Evolutionary conservation across 1,139 yeast genomes (phyloP).

Genomic region (Candida sanyaensis): DNA sequence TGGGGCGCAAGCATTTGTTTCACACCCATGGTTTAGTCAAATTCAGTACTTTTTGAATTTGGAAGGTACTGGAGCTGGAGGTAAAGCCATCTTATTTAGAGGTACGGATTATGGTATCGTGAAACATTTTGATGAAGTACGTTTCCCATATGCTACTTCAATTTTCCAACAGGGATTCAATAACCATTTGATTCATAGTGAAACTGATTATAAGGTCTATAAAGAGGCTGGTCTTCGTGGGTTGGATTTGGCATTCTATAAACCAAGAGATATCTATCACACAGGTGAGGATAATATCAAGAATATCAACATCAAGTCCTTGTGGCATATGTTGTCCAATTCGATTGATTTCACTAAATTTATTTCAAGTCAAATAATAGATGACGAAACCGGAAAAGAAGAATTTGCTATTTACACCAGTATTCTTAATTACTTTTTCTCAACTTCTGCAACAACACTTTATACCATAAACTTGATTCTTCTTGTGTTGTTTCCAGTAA

Average conservation of each 20-base stretch:
- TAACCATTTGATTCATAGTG: slow-evolving; percentile 69
- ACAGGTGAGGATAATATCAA: slow-evolving; percentile 72
- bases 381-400: slow-evolving; percentile 30
- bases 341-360: slow-evolving; percentile 57
- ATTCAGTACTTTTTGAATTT: slow-evolving; percentile 73
- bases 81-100: slow-evolving; percentile 80
- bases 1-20: slow-evolving; percentile 77
- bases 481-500: slow-evolving; percentile 56
- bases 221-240: slow-evolving; percentile 72
- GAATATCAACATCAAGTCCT: slow-evolving; percentile 61
- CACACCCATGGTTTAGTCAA: slow-evolving; percentile 71
- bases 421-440: slow-evolving; percentile 59
- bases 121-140: slow-evolving; percentile 46
- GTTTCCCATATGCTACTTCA: slow-evolving; percentile 78
- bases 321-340: slow-evolving; percentile 82
- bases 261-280: slow-evolving; percentile 81
- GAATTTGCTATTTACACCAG: slow-evolving; percentile 65
- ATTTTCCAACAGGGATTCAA: slow-evolving; percentile 82
- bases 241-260: slow-evolving; percentile 61
- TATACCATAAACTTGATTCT: slow-evolving; percentile 50
- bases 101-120: slow-evolving; percentile 74
- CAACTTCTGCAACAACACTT: slow-evolving; percentile 50
- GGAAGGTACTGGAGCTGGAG: slow-evolving; percentile 98
- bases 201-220: slow-evolving; percentile 84
- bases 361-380: slow-evolving; percentile 41